Evolutionary conservation across 805 yeast species (phyloP), one percentile per base, ranked within the genome.

Genomic region (Lachancea cidri): DNA sequence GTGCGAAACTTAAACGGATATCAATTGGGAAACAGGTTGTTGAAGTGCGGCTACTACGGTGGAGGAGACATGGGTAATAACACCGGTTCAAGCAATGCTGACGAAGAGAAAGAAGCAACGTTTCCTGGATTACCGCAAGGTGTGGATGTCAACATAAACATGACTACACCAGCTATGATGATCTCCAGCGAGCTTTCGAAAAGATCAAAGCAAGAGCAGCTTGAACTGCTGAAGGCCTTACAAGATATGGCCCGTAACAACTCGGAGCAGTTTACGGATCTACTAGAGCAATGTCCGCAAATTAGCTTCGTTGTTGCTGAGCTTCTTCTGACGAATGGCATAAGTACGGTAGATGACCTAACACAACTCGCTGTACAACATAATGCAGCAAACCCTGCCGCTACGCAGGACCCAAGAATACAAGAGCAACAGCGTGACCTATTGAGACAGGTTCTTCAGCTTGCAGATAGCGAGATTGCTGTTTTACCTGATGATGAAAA

Each of bases 1-100:
- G 95, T 88, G 19, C 70, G 97, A 47, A 91, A 91, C 64, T 67
- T 91, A 48, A 85, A 86, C 61, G 83, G 86, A 48, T 83, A 81
- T 63, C 72, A 75, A 32, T 76, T 86, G 42, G 95, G 95, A 1
- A 74, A 74, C 34, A 66, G 96, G 48, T 71, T 66, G 30, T 62
- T 91, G 37, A 77, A 82, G 48, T 93, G 96, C 53, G 83, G 86
- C 25, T 83, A 79, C 56, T 75, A 86, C 9, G 73, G 74, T 44
- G 85, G 82, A 38, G 64, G 67, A 25, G 57, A 69, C 36, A 51
- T 63, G 29, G 47, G 40, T n/a, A 20, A 22, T 15, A 27, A 32
- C 22, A 22, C 35, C 15, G 37, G 34, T 5, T 27, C 34, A 9
- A 22, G 25, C 33, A 35, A 37, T 11, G 45, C 45, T 7, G 42